Percentiles rank a stretch among this genome's conserved stretches.
phyloP scores from a whole-genome alignment of 2,329 filamentous ascomycete species.

The Fusarium denticulatum region DNA sequence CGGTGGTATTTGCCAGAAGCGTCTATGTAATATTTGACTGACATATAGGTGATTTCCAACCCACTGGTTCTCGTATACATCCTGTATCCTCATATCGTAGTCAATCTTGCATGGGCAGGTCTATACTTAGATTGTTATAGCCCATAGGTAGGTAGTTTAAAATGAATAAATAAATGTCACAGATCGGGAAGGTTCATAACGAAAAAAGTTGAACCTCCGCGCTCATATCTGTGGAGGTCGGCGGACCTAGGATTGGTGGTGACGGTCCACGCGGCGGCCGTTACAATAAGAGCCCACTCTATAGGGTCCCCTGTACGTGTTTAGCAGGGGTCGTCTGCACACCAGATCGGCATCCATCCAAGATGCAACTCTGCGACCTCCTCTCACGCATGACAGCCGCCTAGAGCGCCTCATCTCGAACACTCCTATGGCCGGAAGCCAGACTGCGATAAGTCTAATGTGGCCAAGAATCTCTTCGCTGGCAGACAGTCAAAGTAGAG shows the following conservation, averaged over 20 bases:
- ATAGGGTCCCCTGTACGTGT: slow-evolving; percentile 15
- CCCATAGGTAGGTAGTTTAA: not conserved
- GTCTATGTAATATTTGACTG: slow-evolving; percentile 30
- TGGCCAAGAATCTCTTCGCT: slow-evolving; percentile 13
- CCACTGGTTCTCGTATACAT: slow-evolving; percentile 36
- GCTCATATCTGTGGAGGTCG: slow-evolving; percentile 11
- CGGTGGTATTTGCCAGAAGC: slow-evolving; percentile 20
- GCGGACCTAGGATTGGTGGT: slow-evolving; percentile 7
- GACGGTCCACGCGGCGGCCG: slow-evolving; percentile 23
- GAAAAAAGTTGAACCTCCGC: not conserved
- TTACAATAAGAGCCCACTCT: slow-evolving; percentile 32
- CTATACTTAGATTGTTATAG: slow-evolving; percentile 30
- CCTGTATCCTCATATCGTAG: slow-evolving; percentile 32
- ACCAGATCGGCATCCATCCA: slow-evolving; percentile 30
- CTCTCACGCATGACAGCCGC: not conserved
- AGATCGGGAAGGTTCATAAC: slow-evolving; percentile 15
- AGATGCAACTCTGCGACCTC: not conserved
- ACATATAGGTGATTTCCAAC: slow-evolving; percentile 35
- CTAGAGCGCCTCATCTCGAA: not conserved
- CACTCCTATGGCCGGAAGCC: not conserved
- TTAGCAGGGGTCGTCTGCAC: slow-evolving; percentile 15
- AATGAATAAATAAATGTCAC: not conserved
- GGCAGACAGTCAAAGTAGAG: slow-evolving; percentile 1
- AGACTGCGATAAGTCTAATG: not conserved
- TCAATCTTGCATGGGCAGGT: slow-evolving; percentile 24